A percentile compares a stretch with the other conserved stretches of the same genome.
Conservation (phyloP, 163 green algal species). For the Chlamydomonas reinhardtii region DNA sequence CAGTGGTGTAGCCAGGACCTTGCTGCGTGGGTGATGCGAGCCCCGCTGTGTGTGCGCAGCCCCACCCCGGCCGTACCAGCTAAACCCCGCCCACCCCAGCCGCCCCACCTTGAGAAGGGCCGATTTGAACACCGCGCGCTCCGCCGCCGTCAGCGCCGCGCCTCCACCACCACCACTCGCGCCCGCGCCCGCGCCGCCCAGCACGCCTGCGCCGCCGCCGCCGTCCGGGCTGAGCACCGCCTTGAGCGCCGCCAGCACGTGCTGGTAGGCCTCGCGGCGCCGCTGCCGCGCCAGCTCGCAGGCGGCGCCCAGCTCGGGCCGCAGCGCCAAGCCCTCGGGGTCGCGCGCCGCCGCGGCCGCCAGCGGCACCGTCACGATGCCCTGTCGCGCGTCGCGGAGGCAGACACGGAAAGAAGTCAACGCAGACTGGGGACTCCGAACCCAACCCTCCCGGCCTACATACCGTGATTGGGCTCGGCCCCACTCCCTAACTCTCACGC, state of each 20-base stretch:
- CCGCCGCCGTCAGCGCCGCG: slow-evolving; percentile 38
- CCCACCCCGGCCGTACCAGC: too few species aligned
- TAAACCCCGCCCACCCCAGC: not conserved
- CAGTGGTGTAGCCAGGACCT: too few species aligned
- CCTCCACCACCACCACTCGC: not conserved
- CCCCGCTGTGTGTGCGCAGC: too few species aligned
- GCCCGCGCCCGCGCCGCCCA: not conserved
- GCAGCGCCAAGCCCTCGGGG: slow-evolving; percentile 67
- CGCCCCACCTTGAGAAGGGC: slow-evolving; percentile 55
- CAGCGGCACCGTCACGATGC: slow-evolving; percentile 82
- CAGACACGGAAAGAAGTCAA: too few species aligned
- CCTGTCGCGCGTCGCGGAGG: slow-evolving; percentile 25
- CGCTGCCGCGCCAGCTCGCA: slow-evolving; percentile 47
- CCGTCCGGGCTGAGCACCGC: not conserved
- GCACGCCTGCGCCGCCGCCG: not conserved
- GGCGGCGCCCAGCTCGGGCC: slow-evolving; percentile 55
- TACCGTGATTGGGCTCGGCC: too few species aligned
- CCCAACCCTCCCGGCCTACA: too few species aligned
- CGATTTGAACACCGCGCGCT: slow-evolving; percentile 53
- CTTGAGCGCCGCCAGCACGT: slow-evolving; percentile 31
- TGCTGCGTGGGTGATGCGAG: too few species aligned
- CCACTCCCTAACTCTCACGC: too few species aligned
- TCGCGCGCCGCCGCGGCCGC: slow-evolving; percentile 70
- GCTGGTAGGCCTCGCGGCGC: slow-evolving; percentile 47
- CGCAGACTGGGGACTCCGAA: too few species aligned